Evolutionary conservation across 768 basidiomycete species (phyloP).

Genomic region (Rubroboletus satanas): DNA sequence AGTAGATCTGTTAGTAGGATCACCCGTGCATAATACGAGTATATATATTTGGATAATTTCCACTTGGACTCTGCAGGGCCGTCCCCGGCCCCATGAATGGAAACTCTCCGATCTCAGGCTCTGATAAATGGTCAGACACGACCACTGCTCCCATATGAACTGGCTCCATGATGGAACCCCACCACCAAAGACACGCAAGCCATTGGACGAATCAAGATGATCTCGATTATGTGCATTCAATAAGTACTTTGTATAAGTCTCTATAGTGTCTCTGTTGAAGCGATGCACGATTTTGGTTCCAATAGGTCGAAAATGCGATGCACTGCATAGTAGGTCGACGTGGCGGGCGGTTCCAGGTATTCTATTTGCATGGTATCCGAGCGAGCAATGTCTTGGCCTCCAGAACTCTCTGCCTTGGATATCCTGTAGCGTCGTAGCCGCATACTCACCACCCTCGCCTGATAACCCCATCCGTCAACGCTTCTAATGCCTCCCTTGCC

Average conservation of each 20-base stretch:
- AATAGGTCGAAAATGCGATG: background rate
- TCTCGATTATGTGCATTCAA: background rate
- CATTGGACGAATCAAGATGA: background rate
- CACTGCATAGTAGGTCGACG: background rate
- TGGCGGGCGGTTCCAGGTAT: background rate
- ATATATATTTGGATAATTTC: no score
- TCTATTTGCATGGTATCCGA: slow-evolving; percentile 3
- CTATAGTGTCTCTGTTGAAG: background rate
- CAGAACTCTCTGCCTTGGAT: background rate
- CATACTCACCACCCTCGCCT: slow-evolving; percentile 47
- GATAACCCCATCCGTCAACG: slow-evolving; percentile 64
- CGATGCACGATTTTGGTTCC: background rate
- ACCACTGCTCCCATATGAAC: background rate
- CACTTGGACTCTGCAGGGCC: background rate
- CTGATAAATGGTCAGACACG: background rate
- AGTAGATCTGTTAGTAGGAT: no score
- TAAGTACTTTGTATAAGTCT: background rate
- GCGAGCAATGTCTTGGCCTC: background rate
- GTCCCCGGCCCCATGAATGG: background rate
- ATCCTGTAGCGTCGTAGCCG: background rate
- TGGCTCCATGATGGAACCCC: background rate
- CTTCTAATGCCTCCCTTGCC: slow-evolving; percentile 70
- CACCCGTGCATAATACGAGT: no score
- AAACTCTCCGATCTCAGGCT: background rate
- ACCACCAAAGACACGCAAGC: background rate